Evolutionary conservation across 441 rosid species (phyloP), one percentile per base, ranked within the genome.

Genomic region (Melastoma candidum): DNA sequence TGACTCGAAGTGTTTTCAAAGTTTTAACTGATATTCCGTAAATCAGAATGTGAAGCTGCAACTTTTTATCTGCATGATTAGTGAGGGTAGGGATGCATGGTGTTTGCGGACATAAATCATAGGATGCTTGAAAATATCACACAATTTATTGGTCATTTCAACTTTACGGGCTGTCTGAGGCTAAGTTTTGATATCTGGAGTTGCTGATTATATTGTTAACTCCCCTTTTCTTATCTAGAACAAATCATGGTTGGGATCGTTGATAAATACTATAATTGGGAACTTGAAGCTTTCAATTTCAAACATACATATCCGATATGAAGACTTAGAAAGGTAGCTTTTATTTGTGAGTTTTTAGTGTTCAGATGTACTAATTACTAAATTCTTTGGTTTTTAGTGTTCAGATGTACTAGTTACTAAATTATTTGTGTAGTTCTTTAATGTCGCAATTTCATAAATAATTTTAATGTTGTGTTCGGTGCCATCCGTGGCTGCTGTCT

Each of bases 201-300:
- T 55, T 55, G 27, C 24, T 56, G 44, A 49, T 65, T 55, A 45
- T 39, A 52, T 53, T 48, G 57, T 57, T 59, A 51, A 63, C 32
- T 39, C 61, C 43, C 53, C 14, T 57, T 60, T 46, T 59, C 53
- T 59, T 69, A 71, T 62, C 69, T 80, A 95, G 99, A 94, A 87
- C 70, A 82, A 76, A 68, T 82, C 99, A 32, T 95, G 97, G 97
- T 55, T 90, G 76, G 99, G 97, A 64, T 95, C 99, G 51, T 75
- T 90, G 68, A 69, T 95, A 78, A 84, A 81, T 72, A 95, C 97
- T 43, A 75, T 90, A 64, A 77, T 95, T 65, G 99, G 99, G 70
- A 95, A 95, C 76, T 70, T 95, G 77, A 95, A 87, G 80, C 93
- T 95, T 68, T 95, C 97, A 51, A 83, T 95, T 68, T 85, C 99